Conservation (phyloP, 768 basidiomycete species). For the Clavaria fumosa region DNA sequence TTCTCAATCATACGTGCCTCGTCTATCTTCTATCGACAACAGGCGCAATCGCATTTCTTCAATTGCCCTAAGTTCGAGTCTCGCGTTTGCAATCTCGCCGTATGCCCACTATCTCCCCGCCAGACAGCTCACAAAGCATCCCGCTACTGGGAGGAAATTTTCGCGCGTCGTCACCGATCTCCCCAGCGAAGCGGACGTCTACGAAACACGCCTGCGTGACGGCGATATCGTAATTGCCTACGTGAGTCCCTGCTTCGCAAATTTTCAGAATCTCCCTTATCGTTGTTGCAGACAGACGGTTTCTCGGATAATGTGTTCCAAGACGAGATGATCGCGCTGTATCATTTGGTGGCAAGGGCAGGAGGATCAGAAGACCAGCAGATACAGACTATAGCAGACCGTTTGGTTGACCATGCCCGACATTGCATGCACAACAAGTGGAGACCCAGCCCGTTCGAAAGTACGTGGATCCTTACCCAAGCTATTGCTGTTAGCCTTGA, state of each 20-base stretch:
- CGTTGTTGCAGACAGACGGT: constrained; percentile 31
- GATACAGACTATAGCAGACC: constrained; percentile 58
- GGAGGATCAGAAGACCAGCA: constrained; percentile 41
- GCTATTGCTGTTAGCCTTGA: constrained; percentile 5
- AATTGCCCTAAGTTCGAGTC: constrained; percentile 36
- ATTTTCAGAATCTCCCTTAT: background rate
- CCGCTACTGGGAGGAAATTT: constrained; percentile 28
- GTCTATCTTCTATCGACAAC: constrained; percentile 39
- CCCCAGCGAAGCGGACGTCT: constrained; percentile 31
- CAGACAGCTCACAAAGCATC: constrained; percentile 41
- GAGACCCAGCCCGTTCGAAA: constrained; percentile 61
- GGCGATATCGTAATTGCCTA: constrained; percentile 39
- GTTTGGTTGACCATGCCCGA: constrained; percentile 52
- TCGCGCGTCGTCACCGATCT: constrained; percentile 38
- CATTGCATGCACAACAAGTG: constrained; percentile 53
- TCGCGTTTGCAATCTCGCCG: constrained; percentile 8
- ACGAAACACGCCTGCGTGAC: constrained; percentile 29
- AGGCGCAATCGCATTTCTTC: constrained; percentile 37
- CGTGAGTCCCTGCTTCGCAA: constrained; percentile 16
- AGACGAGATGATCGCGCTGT: constrained; percentile 54
- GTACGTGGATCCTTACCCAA: constrained; percentile 22
- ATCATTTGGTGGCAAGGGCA: constrained; percentile 44
- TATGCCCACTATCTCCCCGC: constrained; percentile 11
- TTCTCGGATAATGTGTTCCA: constrained; percentile 51
- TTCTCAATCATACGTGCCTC: constrained; percentile 58